phyloP scores from a whole-genome alignment of 1,284 basidiomycete genomes.

The Bondarzewia mesenterica region DNA sequence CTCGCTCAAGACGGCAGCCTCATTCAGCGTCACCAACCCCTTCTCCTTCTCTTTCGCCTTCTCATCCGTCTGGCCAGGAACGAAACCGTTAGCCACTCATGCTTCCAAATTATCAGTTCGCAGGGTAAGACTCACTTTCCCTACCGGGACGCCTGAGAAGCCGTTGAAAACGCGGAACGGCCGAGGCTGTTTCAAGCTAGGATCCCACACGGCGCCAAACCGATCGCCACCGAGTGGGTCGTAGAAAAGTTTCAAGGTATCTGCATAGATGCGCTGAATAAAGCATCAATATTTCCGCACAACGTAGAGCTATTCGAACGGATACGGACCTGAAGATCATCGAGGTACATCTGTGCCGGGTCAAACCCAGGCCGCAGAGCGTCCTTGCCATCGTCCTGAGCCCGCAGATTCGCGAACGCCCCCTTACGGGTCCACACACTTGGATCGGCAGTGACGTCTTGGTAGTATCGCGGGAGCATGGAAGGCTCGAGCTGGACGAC shows the following conservation, averaged over 20 bases:
- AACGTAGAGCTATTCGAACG: conserved; percentile 3
- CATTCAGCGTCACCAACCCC: conserved; percentile 67
- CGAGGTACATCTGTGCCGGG: conserved; percentile 62
- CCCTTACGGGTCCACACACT: conserved; percentile 33
- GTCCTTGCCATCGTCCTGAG: conserved; percentile 21
- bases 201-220: conserved; percentile 88
- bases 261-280: conserved; percentile 64
- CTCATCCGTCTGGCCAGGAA: conserved; percentile 9
- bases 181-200: conserved; percentile 43
- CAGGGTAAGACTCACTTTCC: conserved; percentile 20
- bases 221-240: conserved; percentile 76
- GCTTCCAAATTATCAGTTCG: neutral
- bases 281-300: conserved; percentile 2
- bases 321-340: conserved; percentile 61
- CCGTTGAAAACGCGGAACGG: conserved; percentile 81
- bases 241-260: conserved; percentile 80
- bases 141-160: conserved; percentile 58
- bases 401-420: conserved; percentile 42
- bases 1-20: conserved; percentile 64
- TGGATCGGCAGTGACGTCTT: conserved; percentile 48
- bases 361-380: conserved; percentile 70
- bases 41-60: conserved; percentile 46
- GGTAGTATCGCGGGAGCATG: conserved; percentile 66
- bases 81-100: neutral
- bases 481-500: conserved; percentile 67